A percentile compares a stretch with the other conserved stretches of the same genome.
Conservation (phyloP, 768 basidiomycete species). For the Lanmaoa pseudosensibilis region DNA sequence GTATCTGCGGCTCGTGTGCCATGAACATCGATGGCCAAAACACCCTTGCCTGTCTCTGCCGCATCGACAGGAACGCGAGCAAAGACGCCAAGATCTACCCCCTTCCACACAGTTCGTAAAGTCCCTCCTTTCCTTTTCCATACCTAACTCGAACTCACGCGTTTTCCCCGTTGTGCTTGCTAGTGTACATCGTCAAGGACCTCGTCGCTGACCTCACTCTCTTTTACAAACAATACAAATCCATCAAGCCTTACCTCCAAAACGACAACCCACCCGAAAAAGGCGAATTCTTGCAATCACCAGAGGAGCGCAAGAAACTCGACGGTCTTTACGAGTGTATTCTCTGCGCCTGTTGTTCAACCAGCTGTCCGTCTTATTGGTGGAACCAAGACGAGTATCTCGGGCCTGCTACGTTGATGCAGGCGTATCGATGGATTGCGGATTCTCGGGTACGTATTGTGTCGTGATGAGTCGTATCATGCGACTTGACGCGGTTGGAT, state of each 20-base stretch:
- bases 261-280: slow-evolving; percentile 86
- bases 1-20: slow-evolving; percentile 97
- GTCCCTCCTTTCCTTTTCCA: not conserved
- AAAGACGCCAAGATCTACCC: slow-evolving; percentile 94
- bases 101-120: slow-evolving; percentile 85
- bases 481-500: not conserved
- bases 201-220: slow-evolving; percentile 88
- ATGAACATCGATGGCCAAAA: slow-evolving; percentile 99
- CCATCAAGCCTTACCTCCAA: slow-evolving; percentile 94
- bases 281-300: slow-evolving; percentile 87
- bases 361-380: slow-evolving; percentile 97
- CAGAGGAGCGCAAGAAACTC: slow-evolving; percentile 90
- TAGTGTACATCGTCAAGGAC: slow-evolving; percentile 99
- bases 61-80: slow-evolving; percentile 74
- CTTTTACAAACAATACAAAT: slow-evolving; percentile 99
- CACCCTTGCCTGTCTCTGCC: slow-evolving; percentile 95
- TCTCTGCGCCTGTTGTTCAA: slow-evolving; percentile 96
- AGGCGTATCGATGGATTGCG: slow-evolving; percentile 97
- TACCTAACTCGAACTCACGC: not conserved
- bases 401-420: slow-evolving; percentile 95
- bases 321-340: slow-evolving; percentile 99
- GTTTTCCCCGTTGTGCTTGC: not conserved
- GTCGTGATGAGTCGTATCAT: not conserved
- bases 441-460: slow-evolving; percentile 75
- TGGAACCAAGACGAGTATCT: slow-evolving; percentile 99